Evolutionary conservation across 495 filamentous ascomycete species (phyloP).

Genomic region (Talaromyces proteolyticus): DNA sequence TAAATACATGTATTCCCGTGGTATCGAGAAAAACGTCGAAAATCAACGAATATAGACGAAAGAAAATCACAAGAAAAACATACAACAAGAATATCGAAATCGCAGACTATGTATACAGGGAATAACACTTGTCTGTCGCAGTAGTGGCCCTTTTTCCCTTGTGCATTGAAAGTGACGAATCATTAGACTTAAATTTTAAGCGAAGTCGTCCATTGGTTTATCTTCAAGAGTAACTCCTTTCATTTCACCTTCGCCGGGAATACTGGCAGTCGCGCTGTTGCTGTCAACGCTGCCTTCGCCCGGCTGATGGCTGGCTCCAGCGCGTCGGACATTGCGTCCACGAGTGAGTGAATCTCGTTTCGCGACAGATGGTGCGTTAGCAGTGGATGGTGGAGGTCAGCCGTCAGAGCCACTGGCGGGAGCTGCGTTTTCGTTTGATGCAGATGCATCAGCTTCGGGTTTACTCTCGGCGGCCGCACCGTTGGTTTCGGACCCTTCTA

Average conservation of each 20-base stretch:
- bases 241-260: constrained; percentile 34
- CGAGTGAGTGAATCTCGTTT: constrained; percentile 43
- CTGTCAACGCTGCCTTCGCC: constrained; percentile 20
- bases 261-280: constrained; percentile 40
- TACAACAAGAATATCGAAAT: constrained; percentile 3
- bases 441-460: constrained; percentile 18
- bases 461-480: constrained; percentile 17
- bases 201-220: constrained; percentile 75
- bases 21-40: background rate
- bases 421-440: background rate
- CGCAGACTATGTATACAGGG: background rate
- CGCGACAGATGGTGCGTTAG: constrained; percentile 20
- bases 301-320: constrained; percentile 31
- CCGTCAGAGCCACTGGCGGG: constrained; percentile 26
- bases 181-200: no score
- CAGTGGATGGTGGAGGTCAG: constrained; percentile 33
- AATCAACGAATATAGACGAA: background rate
- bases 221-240: constrained; percentile 76
- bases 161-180: no score
- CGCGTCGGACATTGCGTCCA: constrained; percentile 28
- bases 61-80: constrained; percentile 7
- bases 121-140: no score
- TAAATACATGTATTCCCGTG: constrained; percentile 7
- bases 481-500: constrained; percentile 4
- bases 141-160: no score